Evolutionary conservation across 2,329 filamentous ascomycete species (phyloP).

Genomic region (Verticillium tricorpus): DNA sequence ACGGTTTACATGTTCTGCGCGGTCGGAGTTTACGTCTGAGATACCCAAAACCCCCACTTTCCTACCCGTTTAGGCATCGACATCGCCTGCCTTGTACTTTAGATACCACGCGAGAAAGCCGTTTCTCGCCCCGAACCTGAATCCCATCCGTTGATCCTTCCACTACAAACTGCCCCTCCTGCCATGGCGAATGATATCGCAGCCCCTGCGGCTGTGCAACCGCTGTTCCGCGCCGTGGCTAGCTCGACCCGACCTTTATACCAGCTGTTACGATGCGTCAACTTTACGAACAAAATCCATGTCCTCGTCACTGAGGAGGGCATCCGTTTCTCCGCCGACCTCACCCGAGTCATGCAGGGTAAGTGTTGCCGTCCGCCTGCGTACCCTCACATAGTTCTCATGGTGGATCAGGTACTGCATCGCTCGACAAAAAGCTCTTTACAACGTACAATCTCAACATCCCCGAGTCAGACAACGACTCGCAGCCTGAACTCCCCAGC

Average conservation of each 20-base stretch:
- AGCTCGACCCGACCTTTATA: conserved; percentile 74
- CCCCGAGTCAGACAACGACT: conserved; percentile 32
- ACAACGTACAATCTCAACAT: conserved; percentile 73
- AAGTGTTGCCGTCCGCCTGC: conserved; percentile 46
- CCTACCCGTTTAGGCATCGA: conserved; percentile 11
- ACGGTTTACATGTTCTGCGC: conserved; percentile 99
- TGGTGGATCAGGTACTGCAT: conserved; percentile 41
- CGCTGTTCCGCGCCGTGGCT: conserved; percentile 70
- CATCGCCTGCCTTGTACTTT: conserved; percentile 14
- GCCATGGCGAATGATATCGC: conserved; percentile 13
- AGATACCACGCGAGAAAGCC: conserved; percentile 13
- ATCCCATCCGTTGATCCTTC: conserved; percentile 1
- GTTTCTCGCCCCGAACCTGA: conserved; percentile 1
- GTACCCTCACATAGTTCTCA: background rate
- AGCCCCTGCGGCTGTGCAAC: conserved; percentile 21
- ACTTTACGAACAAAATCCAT: conserved; percentile 53
- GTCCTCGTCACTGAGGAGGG: conserved; percentile 79
- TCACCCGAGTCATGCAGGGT: conserved; percentile 90
- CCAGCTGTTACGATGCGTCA: conserved; percentile 55
- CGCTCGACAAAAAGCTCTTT: conserved; percentile 86
- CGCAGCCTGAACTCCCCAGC: conserved; percentile 47
- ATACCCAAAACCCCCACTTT: conserved; percentile 34
- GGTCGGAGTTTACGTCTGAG: conserved; percentile 94
- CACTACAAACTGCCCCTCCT: conserved; percentile 20
- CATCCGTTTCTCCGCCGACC: conserved; percentile 82